Evolutionary conservation across 1,284 basidiomycete species (phyloP), one percentile per base, ranked within the genome.

Genomic region (Malassezia cuniculi): DNA sequence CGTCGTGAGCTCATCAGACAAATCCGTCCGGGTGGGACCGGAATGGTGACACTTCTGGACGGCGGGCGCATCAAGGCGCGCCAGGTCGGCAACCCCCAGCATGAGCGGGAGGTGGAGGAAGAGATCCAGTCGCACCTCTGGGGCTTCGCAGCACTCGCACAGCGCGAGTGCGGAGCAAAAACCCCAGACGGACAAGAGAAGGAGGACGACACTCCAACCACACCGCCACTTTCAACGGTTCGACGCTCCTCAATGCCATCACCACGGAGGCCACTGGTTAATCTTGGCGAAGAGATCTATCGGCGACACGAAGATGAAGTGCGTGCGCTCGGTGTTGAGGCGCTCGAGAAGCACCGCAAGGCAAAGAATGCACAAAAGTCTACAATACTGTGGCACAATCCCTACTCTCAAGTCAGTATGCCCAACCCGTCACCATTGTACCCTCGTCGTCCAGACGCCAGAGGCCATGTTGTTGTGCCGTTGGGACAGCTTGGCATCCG

Each of bases 41-140:
- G 62, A 5, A 63, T 63, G 60, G 62, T 65, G 17, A 65, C 62
- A 0, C 50, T 65, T 0, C 58, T 58, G 3, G 60, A 65, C 24
- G 62, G 62, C 32, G 54, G 57, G 32, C 58, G 57, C 31, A 61
- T 65, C 34, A 47, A 42, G 15, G 62, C 62, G 14, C 41, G 60
- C 4, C 46, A 54, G 20, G 62, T 63, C 25, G 60, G 52, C 36
- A 55, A 65, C 26, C 44, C 36, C 14, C 16, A 33, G 11, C 26
- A 25, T 19, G 48, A 48, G 25, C 32, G 14, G 12, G 34, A 43
- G 18, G 50, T 47, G 4, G 45, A 28, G 19, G 50, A 48, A 9
- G 54, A 55, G 42, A 42, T 54, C 22, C 51, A 60, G 20, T 47
- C 42, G 12, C 47, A 37, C 28, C 51, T 60, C 28, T 62, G 59